Conservation (phyloP, 495 filamentous ascomycete species). For the Echria macrotheca region DNA sequence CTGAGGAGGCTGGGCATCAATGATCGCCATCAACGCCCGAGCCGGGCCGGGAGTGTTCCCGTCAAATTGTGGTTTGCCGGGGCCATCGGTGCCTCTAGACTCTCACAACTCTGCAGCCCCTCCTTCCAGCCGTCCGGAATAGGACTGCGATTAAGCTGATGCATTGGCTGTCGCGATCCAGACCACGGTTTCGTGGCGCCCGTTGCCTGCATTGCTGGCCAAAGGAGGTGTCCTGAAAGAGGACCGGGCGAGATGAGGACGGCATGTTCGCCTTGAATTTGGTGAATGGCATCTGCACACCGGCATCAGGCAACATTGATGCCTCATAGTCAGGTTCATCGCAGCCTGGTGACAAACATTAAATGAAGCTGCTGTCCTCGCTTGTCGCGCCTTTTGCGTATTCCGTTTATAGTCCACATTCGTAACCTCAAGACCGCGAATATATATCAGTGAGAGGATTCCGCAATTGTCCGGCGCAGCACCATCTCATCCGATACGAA, state of each 20-base stretch:
- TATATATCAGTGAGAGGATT: not conserved
- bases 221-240: not conserved
- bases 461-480: not conserved
- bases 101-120: not conserved
- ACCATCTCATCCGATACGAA: not conserved
- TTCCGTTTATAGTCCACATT: not conserved
- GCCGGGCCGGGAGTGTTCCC: not conserved
- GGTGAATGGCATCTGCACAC: not conserved
- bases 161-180: conserved; percentile 4
- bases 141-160: not conserved
- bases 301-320: not conserved
- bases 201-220: not conserved
- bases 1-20: conserved; percentile 6
- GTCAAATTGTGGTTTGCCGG: not conserved
- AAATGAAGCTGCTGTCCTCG: not conserved
- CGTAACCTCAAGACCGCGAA: not conserved
- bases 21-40: not conserved
- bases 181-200: not conserved
- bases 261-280: not conserved
- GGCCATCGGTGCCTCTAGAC: not conserved
- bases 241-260: not conserved
- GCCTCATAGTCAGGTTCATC: not conserved
- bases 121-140: not conserved
- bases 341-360: not conserved
- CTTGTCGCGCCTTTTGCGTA: not conserved